Conservation (phyloP, 169 alveolate genomes). For the Babesia sp. region DNA sequence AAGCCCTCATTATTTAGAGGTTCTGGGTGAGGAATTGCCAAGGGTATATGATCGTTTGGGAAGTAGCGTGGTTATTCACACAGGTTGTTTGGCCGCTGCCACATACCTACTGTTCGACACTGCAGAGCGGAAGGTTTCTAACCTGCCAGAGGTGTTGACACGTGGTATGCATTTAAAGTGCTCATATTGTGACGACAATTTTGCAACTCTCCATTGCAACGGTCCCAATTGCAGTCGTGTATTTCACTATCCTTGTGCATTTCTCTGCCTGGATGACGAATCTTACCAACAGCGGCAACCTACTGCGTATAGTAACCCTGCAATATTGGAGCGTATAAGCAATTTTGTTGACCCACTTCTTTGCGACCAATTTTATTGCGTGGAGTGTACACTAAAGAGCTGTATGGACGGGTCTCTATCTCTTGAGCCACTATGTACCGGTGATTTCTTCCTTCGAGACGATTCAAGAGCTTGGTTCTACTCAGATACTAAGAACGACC, state of each 20-base stretch:
- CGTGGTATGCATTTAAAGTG: conserved; percentile 32
- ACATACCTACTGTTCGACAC: conserved; percentile 17
- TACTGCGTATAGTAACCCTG: not conserved
- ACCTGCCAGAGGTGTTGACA: conserved; percentile 38
- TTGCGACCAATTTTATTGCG: conserved; percentile 25
- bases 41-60: conserved; percentile 29
- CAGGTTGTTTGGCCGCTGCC: conserved; percentile 30
- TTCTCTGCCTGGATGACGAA: conserved; percentile 17
- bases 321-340: not conserved
- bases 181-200: conserved; percentile 31
- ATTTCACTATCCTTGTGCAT: conserved; percentile 53
- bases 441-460: conserved; percentile 14
- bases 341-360: conserved; percentile 35
- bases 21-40: conserved; percentile 25
- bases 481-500: not conserved
- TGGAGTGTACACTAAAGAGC: conserved; percentile 43
- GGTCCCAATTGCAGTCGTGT: conserved; percentile 7
- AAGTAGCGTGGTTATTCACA: conserved; percentile 25
- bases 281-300: conserved; percentile 27
- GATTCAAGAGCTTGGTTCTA: conserved; percentile 39
- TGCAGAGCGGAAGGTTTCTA: not conserved
- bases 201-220: conserved; percentile 46
- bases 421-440: conserved; percentile 8
- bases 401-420: not conserved
- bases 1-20: not conserved